Base-by-base conservation (phyloP, 2,329 filamentous ascomycete species). In the Alternaria solani region DNA sequence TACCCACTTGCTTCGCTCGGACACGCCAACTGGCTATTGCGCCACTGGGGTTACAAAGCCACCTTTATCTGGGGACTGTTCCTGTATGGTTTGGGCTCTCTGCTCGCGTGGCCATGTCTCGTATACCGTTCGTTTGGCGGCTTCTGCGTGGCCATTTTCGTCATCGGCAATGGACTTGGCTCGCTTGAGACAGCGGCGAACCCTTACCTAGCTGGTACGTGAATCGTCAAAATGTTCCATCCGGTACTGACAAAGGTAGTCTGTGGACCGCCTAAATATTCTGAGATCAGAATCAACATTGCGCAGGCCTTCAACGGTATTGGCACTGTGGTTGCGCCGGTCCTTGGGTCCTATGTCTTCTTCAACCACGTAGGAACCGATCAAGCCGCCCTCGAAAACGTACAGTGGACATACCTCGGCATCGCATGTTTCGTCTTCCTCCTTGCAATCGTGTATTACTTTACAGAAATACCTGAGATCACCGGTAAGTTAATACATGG, bases 401-500 rank as follows among this genome's bases (percentile, higher is more conserved):
- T 89, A 8, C 87, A 89, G 71, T 89, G 86, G 86, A 84, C 86
- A 2, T 90, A 90, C 67, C 81, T 89, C 2, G 87, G 85, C 5
- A 87, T 89, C 32, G 87, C 87, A 2, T 80, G 81, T 63, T 89
- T 89, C 59, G 86, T 88, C 26, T 85, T 83, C 62, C 58, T 84
- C 9, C 80, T 89, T 1, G 83, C 86, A 0, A 77, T 83, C 2
- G 80, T 89, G 9, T 89, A 89, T 74, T 87, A 85, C 72, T 82
- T 89, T 57, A 83, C 82, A 11, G 80, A 80, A 0, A 83, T 84
- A 43, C 82, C 83, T 0, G 83, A 85, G 66, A 85, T 88, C 66
- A 88, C 87, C 25, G 44, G 72, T 72, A 64, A 51, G 66, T 28
- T 26, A 20, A 6, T 9, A 12, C 6, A 25, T 32, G 2, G 7